Conservation (phyloP, 176 grass and related monocot species). For the Eremochloa ophiuroides region DNA sequence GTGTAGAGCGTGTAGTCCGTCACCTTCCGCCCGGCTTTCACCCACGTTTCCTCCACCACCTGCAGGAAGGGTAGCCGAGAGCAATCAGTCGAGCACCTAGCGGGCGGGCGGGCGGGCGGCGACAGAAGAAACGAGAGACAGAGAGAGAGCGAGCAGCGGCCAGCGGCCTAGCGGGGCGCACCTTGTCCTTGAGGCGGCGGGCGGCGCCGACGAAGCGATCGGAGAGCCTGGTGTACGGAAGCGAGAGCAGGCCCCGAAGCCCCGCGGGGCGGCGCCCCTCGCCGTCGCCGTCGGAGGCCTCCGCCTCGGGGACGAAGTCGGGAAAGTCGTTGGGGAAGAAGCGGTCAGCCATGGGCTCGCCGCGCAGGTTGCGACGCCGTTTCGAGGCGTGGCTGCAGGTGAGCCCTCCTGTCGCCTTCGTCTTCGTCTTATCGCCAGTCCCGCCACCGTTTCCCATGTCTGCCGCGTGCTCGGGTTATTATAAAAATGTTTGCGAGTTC, state of each 20-base stretch:
- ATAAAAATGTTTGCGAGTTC: neutral
- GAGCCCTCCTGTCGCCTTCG: neutral
- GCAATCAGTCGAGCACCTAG: conserved; percentile 40
- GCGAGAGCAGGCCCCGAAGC: conserved; percentile 44
- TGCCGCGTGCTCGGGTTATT: neutral
- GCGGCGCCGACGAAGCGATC: conserved; percentile 47
- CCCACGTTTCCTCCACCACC: conserved; percentile 83
- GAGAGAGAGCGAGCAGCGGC: neutral
- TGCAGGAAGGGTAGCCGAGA: neutral
- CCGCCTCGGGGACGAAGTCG: conserved; percentile 63
- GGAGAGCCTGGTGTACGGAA: conserved; percentile 54
- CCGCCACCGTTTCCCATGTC: conserved; percentile 12
- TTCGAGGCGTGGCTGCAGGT: conserved; percentile 9
- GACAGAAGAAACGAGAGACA: neutral
- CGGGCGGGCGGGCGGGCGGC: neutral
- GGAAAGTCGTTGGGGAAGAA: conserved; percentile 83
- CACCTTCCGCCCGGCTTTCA: conserved; percentile 25
- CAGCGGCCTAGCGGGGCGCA: neutral
- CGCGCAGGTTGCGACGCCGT: conserved; percentile 13
- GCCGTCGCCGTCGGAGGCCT: conserved; percentile 37
- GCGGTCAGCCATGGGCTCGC: conserved; percentile 64
- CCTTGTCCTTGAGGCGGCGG: conserved; percentile 80
- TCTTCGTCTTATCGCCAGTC: neutral
- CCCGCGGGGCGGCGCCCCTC: neutral
- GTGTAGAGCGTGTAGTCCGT: conserved; percentile 87